Percentiles rank a stretch among this genome's conserved stretches.
Evolutionary conservation across 108 stramenopile species (phyloP).

Genomic region (Fragilariopsis cylindrus): DNA sequence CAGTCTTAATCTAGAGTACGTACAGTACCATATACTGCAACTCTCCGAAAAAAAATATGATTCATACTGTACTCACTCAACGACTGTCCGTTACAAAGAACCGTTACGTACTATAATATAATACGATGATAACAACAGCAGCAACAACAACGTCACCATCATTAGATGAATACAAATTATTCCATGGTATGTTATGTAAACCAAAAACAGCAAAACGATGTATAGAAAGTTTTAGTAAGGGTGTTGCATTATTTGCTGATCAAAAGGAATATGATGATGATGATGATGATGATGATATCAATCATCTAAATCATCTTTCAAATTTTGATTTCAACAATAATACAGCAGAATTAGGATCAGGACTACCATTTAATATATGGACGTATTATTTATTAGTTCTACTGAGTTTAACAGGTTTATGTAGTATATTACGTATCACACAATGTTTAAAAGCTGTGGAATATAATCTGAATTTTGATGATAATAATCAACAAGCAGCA

Average conservation of each 20-base stretch:
- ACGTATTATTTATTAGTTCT: not conserved
- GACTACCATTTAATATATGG: not conserved
- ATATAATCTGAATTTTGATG: not conserved
- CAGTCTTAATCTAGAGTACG: too few relatives aligned
- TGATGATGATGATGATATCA: too few relatives aligned
- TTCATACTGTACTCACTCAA: too few relatives aligned
- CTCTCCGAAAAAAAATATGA: too few relatives aligned
- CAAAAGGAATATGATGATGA: not conserved
- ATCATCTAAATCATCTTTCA: too few relatives aligned
- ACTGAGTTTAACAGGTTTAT: not conserved
- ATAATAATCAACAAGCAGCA: not conserved
- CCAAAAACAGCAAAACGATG: not conserved
- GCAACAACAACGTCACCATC: not conserved
- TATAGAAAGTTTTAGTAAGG: not conserved
- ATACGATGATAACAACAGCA: not conserved
- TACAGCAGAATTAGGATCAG: too few relatives aligned
- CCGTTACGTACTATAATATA: too few relatives aligned
- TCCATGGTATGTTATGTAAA: not conserved
- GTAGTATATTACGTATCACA: not conserved
- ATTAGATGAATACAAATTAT: not conserved
- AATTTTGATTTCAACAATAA: too few relatives aligned
- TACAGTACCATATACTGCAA: too few relatives aligned
- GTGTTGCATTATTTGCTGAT: not conserved
- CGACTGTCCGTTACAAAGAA: too few relatives aligned
- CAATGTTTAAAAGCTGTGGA: not conserved